Evolutionary conservation across 176 grass and related monocot genomes (phyloP).

Genomic region (Lolium perenne): DNA sequence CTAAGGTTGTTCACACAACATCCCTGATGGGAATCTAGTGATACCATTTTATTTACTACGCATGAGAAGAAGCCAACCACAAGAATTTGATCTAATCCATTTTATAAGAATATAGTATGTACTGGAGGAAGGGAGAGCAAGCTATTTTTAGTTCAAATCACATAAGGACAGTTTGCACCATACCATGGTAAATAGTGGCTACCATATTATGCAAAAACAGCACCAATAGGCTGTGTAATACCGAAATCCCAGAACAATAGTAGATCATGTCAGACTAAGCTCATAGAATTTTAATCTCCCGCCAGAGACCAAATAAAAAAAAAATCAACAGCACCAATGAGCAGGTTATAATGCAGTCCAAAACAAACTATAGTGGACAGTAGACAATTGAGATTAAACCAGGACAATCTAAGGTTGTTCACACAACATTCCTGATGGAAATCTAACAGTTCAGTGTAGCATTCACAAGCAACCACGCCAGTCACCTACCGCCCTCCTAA

Average conservation of each 20-base stretch:
- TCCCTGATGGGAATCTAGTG: no score
- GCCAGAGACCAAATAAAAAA: background rate
- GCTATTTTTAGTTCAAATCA: background rate
- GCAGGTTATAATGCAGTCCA: background rate
- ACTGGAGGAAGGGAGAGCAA: background rate
- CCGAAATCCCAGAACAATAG: background rate
- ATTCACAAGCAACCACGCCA: background rate
- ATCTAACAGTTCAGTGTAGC: background rate
- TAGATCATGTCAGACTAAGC: background rate
- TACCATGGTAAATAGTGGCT: background rate
- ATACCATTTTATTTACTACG: background rate
- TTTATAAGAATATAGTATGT: background rate
- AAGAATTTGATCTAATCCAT: background rate
- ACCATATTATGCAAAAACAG: background rate
- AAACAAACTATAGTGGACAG: background rate
- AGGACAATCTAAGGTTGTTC: background rate
- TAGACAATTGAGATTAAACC: background rate
- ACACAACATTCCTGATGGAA: background rate
- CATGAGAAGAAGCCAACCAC: background rate
- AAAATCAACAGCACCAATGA: background rate
- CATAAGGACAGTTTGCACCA: background rate
- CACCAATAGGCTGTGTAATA: background rate
- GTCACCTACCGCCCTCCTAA: background rate
- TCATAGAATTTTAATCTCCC: background rate
- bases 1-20: background rate